These are phyloP conservation scores for Thalia dealbata DNA, from an alignment of 176 grass and related monocot genomes.

Conservation along the genomic window DNA sequence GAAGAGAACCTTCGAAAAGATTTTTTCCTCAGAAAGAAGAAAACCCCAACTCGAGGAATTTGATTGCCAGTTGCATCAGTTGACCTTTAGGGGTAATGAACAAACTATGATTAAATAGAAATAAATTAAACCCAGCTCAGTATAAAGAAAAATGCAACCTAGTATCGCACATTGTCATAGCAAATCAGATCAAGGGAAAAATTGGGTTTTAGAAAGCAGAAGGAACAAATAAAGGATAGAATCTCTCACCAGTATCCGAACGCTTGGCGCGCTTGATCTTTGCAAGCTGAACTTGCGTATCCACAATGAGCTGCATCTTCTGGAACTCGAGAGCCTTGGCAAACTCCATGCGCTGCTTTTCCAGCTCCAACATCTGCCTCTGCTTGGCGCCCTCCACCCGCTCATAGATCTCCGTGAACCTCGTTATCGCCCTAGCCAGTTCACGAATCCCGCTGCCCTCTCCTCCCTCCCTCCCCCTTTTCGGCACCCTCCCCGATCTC, in stretches of 20 bases:
- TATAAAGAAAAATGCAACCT: neutral
- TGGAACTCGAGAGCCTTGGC: conserved; percentile 74
- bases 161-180: neutral
- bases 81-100: too few relatives aligned
- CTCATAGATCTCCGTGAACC: conserved; percentile 85
- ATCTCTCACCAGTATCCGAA: conserved; percentile 37
- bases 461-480: conserved; percentile 6
- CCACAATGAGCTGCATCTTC: conserved; percentile 76
- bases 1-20: too few relatives aligned
- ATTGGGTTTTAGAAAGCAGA: neutral
- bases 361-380: conserved; percentile 64
- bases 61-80: too few relatives aligned
- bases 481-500: conserved; percentile 17
- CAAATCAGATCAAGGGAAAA: neutral
- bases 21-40: too few relatives aligned
- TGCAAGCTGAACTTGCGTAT: conserved; percentile 68
- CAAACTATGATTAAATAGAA: too few relatives aligned
- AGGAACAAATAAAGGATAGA: conserved; percentile 4
- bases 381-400: conserved; percentile 68
- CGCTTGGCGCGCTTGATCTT: conserved; percentile 52
- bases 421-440: conserved; percentile 56
- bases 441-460: conserved; percentile 40
- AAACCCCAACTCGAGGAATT: too few relatives aligned
- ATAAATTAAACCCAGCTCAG: too few relatives aligned
- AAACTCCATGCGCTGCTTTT: conserved; percentile 71